Evolutionary conservation across 768 basidiomycete genomes (phyloP).

Genomic region (Russula earlei): DNA sequence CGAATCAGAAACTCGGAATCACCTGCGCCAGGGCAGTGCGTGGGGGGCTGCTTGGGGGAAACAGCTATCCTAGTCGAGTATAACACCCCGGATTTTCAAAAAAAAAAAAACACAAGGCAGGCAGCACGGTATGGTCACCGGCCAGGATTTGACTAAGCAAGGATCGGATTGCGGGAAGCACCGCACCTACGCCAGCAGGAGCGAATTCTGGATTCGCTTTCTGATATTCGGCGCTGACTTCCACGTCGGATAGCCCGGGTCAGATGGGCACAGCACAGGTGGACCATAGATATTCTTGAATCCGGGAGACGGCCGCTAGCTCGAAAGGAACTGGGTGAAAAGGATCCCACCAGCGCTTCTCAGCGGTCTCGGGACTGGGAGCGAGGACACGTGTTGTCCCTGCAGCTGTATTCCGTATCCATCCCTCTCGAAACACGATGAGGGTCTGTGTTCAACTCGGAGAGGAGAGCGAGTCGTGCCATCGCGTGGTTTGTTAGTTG

Average conservation of each 20-base stretch:
- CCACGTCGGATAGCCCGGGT: background rate
- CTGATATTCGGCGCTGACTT: conserved; percentile 11
- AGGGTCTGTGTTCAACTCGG: background rate
- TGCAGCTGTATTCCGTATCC: background rate
- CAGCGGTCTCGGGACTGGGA: no score
- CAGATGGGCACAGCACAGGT: background rate
- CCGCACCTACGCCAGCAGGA: background rate
- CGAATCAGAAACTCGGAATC: background rate
- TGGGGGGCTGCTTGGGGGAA: background rate
- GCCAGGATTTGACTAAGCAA: background rate
- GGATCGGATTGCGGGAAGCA: background rate
- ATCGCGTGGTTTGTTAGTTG: background rate
- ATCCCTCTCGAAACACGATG: background rate
- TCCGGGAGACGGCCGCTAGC: background rate
- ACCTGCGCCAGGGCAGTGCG: background rate
- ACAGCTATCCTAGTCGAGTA: background rate
- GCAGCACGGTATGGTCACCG: no score
- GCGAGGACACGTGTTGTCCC: no score
- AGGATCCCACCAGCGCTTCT: background rate
- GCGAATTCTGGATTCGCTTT: background rate
- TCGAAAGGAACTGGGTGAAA: conserved; percentile 1
- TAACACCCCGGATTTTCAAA: background rate
- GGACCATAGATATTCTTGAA: background rate
- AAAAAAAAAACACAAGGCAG: background rate
- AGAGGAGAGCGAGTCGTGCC: background rate